Evolutionary conservation across 306 rosid genomes (phyloP), one percentile per base, ranked within the genome.

Genomic region (Glycine latifolia): DNA sequence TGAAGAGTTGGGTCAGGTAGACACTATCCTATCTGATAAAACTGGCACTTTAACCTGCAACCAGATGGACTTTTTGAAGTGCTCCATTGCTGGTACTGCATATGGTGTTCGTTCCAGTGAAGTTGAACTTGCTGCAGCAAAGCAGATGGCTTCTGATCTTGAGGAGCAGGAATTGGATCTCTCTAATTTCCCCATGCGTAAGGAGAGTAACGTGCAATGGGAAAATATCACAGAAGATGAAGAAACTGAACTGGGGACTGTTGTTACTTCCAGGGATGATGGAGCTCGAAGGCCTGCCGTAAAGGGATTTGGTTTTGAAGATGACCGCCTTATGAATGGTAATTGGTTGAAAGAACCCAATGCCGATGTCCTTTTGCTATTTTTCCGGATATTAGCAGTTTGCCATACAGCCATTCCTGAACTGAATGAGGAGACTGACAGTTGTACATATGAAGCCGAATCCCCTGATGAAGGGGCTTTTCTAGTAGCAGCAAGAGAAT

Each of bases 381-480:
- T 92, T 84, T 91, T 93, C 80, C 90, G 97, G 79, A 93, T 96
- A 79, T 86, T 96, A 85, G 91, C 91, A 62, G 89, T 96, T 86
- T 96, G 99, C 83, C 99, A 96, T 79, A 96, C 97, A 54, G 99
- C 99, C 53, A 91, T 96, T 88, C 98, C 99, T 1, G 99, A 96
- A 88, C 81, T 66, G 60, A 92, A 90, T 78, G 97, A 89, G 82
- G 98, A 88, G 87, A 92, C 88, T 65, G 94, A 89, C 75, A 76
- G 6, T 67, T 86, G 73, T 78, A 90, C 99, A 10, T 96, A 93
- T 54, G 99, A 96, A 86, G 99, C 97, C 4, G 99, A 96, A 86
- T 96, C 99, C 83, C 99, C 99, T 1, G 99, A 96, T 79, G 99
- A 96, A 92, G 99, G 91, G 35, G 97, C 99, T 83, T 96, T 96